Evolutionary conservation across 352 stramenopile genomes (phyloP).

Genomic region (Phytophthora tentaculata): DNA sequence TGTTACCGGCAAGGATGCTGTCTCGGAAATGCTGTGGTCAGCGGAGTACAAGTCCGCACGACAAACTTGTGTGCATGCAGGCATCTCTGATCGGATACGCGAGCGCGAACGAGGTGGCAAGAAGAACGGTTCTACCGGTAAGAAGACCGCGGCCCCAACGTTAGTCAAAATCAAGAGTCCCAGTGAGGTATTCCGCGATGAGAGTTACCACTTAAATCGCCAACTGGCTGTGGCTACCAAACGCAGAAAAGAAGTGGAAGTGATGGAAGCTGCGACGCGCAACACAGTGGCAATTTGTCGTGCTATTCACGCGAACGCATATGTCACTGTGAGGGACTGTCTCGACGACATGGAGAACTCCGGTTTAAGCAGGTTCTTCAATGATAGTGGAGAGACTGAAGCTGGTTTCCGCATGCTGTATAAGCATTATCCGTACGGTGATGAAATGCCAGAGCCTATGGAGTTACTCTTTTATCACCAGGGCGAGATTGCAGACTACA

Average conservation of each 20-base stretch:
- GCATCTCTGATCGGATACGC: conserved; percentile 72
- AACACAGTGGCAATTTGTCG: conserved; percentile 70
- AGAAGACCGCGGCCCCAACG: conserved; percentile 6
- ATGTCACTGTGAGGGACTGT: conserved; percentile 53
- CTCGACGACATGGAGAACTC: conserved; percentile 57
- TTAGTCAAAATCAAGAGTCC: conserved; percentile 60
- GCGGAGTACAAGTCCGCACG: conserved; percentile 60
- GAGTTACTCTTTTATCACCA: conserved; percentile 70
- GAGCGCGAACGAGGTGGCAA: conserved; percentile 50
- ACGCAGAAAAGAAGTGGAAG: conserved; percentile 56
- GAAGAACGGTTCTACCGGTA: conserved; percentile 23
- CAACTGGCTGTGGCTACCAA: conserved; percentile 51
- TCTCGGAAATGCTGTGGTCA: conserved; percentile 37
- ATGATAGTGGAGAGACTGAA: conserved; percentile 50
- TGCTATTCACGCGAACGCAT: conserved; percentile 53
- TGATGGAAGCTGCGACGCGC: conserved; percentile 64
- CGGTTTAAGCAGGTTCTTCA: conserved; percentile 56
- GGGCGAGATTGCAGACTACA: conserved; percentile 72
- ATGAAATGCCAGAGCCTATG: conserved; percentile 55
- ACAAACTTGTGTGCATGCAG: conserved; percentile 73
- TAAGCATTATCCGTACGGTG: conserved; percentile 52
- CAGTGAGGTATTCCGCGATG: conserved; percentile 63
- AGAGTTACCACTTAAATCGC: conserved; percentile 65
- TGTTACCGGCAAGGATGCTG: conserved; percentile 9
- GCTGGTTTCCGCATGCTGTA: conserved; percentile 74